Percentiles rank a stretch among this genome's conserved stretches.
Evolutionary conservation across 1,284 basidiomycete species (phyloP).

Genomic region (Irpex lacteus): DNA sequence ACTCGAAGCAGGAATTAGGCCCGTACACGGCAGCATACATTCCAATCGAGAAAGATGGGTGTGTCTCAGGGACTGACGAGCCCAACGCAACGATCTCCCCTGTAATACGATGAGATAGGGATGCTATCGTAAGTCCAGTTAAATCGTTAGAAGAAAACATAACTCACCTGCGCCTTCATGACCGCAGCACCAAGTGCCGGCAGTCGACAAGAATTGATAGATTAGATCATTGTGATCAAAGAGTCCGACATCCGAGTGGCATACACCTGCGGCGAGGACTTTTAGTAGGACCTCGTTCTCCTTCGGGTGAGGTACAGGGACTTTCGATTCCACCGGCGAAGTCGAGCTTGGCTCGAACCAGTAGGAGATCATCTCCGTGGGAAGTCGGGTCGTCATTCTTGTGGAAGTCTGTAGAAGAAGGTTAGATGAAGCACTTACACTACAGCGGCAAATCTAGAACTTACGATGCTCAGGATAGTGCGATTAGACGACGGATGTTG

Average conservation of each 20-base stretch:
- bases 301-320: slow-evolving; percentile 20
- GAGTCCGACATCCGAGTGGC: slow-evolving; percentile 19
- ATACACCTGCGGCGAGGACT: slow-evolving; percentile 23
- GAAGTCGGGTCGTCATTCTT: not conserved
- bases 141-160: not conserved
- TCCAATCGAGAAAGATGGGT: slow-evolving; percentile 16
- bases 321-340: slow-evolving; percentile 9
- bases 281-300: slow-evolving; percentile 22
- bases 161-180: slow-evolving; percentile 22
- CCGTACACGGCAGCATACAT: slow-evolving; percentile 21
- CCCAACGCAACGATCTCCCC: slow-evolving; percentile 18
- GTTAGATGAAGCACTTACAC: too few species aligned
- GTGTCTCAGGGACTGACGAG: slow-evolving; percentile 6
- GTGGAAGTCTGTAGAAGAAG: not conserved
- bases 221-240: slow-evolving; percentile 9
- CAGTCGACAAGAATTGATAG: not conserved
- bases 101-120: not conserved
- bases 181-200: slow-evolving; percentile 12
- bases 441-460: not conserved
- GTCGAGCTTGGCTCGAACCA: slow-evolving; percentile 15
- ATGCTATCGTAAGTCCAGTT: not conserved
- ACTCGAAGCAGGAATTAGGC: slow-evolving; percentile 18
- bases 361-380: slow-evolving; percentile 49
- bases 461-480: not conserved
- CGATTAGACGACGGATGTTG: too few species aligned